Evolutionary conservation across 148 eudicot genomes (phyloP).

Genomic region (Vaccinium darrowii): DNA sequence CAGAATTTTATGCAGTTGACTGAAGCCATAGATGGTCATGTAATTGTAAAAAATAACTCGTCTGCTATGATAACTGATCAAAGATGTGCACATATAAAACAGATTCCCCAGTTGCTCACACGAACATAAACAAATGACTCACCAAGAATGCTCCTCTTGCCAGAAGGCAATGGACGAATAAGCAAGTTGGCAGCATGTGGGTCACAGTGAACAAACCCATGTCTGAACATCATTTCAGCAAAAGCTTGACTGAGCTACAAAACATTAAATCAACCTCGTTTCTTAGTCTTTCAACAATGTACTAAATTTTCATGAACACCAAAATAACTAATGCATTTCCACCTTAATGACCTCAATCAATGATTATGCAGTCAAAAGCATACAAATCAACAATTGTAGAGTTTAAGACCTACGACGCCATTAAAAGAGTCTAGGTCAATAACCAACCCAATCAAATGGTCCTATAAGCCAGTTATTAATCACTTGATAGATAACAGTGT

Average conservation of each 20-base stretch:
- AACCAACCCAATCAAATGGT: neutral
- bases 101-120: neutral
- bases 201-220: conserved; percentile 99
- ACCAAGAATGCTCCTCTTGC: conserved; percentile 65
- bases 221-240: conserved; percentile 97
- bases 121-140: conserved; percentile 24
- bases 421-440: neutral
- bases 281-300: neutral
- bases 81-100: neutral
- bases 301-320: neutral
- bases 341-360: neutral
- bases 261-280: conserved; percentile 4
- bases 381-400: neutral
- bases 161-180: conserved; percentile 77
- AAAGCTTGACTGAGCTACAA: conserved; percentile 84
- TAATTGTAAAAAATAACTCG: neutral
- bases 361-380: conserved; percentile 1
- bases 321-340: neutral
- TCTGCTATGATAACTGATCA: neutral
- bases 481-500: neutral
- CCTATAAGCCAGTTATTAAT: neutral
- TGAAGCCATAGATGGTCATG: neutral
- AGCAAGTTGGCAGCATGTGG: conserved; percentile 96
- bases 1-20: neutral
- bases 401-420: neutral